Conservation (phyloP, 306 rosid species). For the Fragaria nilgerrensis region DNA sequence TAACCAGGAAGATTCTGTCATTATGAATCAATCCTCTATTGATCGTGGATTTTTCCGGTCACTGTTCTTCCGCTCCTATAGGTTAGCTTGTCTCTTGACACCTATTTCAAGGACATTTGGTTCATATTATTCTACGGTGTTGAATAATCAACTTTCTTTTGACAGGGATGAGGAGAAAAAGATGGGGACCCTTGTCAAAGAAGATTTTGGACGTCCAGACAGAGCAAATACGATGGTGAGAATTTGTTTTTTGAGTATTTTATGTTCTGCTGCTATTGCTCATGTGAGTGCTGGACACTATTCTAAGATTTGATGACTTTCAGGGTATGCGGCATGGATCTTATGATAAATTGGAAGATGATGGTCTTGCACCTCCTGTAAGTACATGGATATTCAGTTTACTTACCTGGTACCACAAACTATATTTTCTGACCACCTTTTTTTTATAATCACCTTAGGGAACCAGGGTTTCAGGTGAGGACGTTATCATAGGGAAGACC, state of each 20-base stretch:
- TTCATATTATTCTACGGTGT: slow-evolving; percentile 14
- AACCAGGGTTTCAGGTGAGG: slow-evolving; percentile 98
- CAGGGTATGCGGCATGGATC: slow-evolving; percentile 99
- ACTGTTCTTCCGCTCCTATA: slow-evolving; percentile 89
- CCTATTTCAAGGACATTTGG: not conserved
- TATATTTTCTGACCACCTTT: slow-evolving; percentile 8
- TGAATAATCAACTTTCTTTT: slow-evolving; percentile 7
- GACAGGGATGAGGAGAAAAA: slow-evolving; percentile 95
- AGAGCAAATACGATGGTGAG: slow-evolving; percentile 85
- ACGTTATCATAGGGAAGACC: slow-evolving; percentile 95
- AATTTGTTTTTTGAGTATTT: not conserved
- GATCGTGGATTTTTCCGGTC: slow-evolving; percentile 99
- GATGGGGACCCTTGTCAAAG: slow-evolving; percentile 99
- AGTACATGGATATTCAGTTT: slow-evolving; percentile 32
- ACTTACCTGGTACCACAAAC: slow-evolving; percentile 7
- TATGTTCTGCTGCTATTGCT: slow-evolving; percentile 1
- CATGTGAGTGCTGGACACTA: not conserved
- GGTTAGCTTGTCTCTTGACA: slow-evolving; percentile 40
- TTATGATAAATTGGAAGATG: slow-evolving; percentile 95
- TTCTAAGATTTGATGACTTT: slow-evolving; percentile 27
- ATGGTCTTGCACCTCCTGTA: slow-evolving; percentile 99
- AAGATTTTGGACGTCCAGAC: slow-evolving; percentile 99
- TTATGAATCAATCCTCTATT: slow-evolving; percentile 94
- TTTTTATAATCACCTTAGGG: slow-evolving; percentile 50
- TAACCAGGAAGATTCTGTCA: slow-evolving; percentile 98